Conservation (phyloP, 2,329 filamentous ascomycete genomes). For the Alternaria solani region DNA sequence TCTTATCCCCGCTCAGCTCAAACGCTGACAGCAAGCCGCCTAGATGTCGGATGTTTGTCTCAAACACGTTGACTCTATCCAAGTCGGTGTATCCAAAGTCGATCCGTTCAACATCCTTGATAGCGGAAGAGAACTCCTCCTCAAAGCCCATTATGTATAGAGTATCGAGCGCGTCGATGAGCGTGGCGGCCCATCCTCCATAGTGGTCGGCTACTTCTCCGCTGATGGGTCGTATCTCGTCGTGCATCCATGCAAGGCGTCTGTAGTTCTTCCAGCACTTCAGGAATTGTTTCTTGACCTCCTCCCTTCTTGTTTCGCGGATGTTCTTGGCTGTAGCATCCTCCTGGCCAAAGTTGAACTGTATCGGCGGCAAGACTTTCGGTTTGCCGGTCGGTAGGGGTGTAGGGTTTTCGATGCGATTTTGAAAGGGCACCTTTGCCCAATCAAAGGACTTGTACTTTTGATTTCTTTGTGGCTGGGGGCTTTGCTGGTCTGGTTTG, state of each 20-base stretch:
- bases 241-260: constrained; percentile 57
- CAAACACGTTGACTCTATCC: constrained; percentile 58
- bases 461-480: constrained; percentile 11
- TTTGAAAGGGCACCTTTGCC: constrained; percentile 51
- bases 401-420: constrained; percentile 49
- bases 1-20: constrained; percentile 79
- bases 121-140: constrained; percentile 57
- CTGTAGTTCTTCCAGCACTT: constrained; percentile 57
- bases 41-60: constrained; percentile 76
- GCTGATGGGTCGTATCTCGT: constrained; percentile 57
- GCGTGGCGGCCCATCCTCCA: constrained; percentile 58
- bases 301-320: constrained; percentile 44
- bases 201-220: constrained; percentile 53
- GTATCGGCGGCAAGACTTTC: constrained; percentile 52
- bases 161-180: constrained; percentile 58
- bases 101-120: constrained; percentile 54
- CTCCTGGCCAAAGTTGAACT: constrained; percentile 53
- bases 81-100: constrained; percentile 53
- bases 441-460: constrained; percentile 47
- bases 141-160: constrained; percentile 59
- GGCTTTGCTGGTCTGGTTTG: constrained; percentile 21
- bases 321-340: constrained; percentile 41
- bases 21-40: constrained; percentile 87
- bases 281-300: constrained; percentile 55
- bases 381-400: constrained; percentile 51